phyloP scores from a whole-genome alignment of 257 asterid genomes.

The Handroanthus guayacan region DNA sequence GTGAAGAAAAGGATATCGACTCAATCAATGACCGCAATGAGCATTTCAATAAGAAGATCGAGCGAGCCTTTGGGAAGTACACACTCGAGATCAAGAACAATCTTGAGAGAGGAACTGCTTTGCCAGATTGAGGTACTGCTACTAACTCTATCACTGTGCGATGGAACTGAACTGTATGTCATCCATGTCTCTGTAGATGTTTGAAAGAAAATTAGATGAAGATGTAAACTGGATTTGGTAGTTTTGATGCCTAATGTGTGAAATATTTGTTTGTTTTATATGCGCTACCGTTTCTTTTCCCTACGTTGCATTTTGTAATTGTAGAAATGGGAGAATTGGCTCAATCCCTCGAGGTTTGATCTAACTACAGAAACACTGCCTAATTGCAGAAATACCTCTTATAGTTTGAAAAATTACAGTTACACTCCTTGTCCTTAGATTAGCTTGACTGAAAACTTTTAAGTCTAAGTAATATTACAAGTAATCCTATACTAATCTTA shows the following conservation, averaged over 20 bases:
- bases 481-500: too few species aligned
- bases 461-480: too few species aligned
- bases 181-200: background rate
- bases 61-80: slow-evolving; percentile 79
- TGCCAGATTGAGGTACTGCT: slow-evolving; percentile 50
- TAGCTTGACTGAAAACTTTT: too few species aligned
- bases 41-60: slow-evolving; percentile 84
- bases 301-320: too few species aligned
- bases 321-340: too few species aligned
- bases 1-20: slow-evolving; percentile 96
- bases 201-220: background rate
- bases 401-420: too few species aligned
- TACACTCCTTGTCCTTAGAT: too few species aligned
- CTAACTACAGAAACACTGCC: too few species aligned
- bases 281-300: too few species aligned
- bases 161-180: background rate
- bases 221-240: slow-evolving; percentile 12
- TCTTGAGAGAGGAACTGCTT: slow-evolving; percentile 67
- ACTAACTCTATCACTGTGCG: background rate
- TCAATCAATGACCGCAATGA: slow-evolving; percentile 77
- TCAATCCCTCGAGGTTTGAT: too few species aligned
- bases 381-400: too few species aligned
- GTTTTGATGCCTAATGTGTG: background rate
- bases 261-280: background rate
- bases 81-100: slow-evolving; percentile 82